Conservation (phyloP, 1,284 basidiomycete genomes). For the Tetrapyrgos nigripes region DNA sequence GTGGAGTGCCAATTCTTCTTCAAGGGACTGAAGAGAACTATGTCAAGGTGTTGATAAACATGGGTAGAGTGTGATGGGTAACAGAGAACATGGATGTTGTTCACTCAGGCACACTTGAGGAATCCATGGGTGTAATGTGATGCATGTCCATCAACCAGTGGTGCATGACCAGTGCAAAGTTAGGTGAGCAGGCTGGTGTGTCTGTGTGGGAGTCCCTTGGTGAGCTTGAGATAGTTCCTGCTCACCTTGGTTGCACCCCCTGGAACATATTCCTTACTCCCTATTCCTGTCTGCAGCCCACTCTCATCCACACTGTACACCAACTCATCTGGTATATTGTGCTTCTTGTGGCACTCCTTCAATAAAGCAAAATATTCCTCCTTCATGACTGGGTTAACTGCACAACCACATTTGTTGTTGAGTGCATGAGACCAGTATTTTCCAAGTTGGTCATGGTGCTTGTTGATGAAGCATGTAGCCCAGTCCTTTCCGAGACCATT, state of each 20-base stretch:
- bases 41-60: slow-evolving; percentile 27
- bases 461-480: not conserved
- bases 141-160: slow-evolving; percentile 39
- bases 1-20: slow-evolving; percentile 19
- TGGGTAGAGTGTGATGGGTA: slow-evolving; percentile 31
- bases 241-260: slow-evolving; percentile 10
- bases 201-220: too few relatives aligned
- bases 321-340: not conserved
- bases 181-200: too few relatives aligned
- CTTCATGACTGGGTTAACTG: slow-evolving; percentile 5
- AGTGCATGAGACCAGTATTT: slow-evolving; percentile 5
- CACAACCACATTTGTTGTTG: not conserved
- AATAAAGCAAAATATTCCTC: slow-evolving; percentile 3
- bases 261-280: slow-evolving; percentile 19
- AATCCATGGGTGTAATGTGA: slow-evolving; percentile 37
- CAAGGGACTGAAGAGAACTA: slow-evolving; percentile 25
- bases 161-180: not conserved
- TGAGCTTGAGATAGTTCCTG: too few relatives aligned
- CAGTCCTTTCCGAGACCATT: not conserved
- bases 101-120: slow-evolving; percentile 28
- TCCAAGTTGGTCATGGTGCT: not conserved
- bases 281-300: slow-evolving; percentile 12
- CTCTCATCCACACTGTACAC: slow-evolving; percentile 15
- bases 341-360: not conserved
- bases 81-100: slow-evolving; percentile 34